These are phyloP conservation scores for Vigna hirtella DNA, from an alignment of 306 rosid species.

Conservation along the genomic window DNA sequence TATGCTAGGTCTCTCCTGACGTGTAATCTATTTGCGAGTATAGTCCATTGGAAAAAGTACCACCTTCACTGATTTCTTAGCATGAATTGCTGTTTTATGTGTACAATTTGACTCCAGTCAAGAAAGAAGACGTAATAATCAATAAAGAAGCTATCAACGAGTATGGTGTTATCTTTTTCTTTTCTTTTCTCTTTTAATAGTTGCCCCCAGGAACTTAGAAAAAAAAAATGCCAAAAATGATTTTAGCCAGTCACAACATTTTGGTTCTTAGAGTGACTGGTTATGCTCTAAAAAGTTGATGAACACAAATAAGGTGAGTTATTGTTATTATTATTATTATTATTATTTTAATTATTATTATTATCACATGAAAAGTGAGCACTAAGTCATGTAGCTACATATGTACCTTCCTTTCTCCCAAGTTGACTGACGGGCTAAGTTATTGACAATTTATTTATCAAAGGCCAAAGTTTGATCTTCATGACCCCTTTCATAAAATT, in stretches of 20 bases:
- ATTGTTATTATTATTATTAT: background rate
- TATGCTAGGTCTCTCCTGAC: no score
- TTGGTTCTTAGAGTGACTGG: background rate
- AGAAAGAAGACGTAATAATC: background rate
- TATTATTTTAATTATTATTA: background rate
- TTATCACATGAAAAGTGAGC: background rate
- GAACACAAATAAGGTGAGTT: background rate
- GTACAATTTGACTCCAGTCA: background rate
- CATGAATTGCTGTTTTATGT: background rate
- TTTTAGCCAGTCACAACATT: background rate
- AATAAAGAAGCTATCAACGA: background rate
- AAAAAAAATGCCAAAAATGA: background rate
- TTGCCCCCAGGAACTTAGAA: background rate
- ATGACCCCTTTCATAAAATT: no score
- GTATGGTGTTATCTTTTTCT: background rate
- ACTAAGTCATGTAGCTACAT: background rate
- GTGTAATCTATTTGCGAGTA: background rate
- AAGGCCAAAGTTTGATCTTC: no score
- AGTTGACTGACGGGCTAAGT: constrained; percentile 30
- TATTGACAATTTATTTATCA: no score
- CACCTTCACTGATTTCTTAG: background rate
- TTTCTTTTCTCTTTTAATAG: background rate
- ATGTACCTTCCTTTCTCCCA: background rate
- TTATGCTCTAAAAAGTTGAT: background rate
- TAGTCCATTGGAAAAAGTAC: background rate